These are phyloP conservation scores for Deakozyma indianensis DNA, from an alignment of 805 yeast genomes.

Conservation along the genomic window DNA sequence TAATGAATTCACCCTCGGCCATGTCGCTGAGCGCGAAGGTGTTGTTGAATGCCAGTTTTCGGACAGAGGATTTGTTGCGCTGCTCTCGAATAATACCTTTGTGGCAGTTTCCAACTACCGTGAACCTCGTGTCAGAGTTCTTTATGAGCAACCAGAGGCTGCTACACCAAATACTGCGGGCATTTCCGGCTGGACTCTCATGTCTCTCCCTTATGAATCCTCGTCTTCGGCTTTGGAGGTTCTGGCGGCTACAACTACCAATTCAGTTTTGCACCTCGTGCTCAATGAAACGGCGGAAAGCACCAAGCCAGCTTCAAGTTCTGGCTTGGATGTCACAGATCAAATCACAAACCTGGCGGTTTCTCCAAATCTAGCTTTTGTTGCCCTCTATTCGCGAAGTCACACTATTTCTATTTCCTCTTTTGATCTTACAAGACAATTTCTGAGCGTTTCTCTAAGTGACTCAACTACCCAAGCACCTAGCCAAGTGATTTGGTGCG, in stretches of 20 bases:
- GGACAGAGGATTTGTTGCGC: conserved; percentile 31
- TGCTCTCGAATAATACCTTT: conserved; percentile 29
- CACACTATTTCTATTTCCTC: conserved; percentile 38
- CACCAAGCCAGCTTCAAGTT: background rate
- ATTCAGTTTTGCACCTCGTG: background rate
- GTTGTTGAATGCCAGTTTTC: conserved; percentile 27
- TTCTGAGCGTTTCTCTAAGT: conserved; percentile 27
- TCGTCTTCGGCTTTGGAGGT: conserved; percentile 15
- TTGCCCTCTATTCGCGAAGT: conserved; percentile 33
- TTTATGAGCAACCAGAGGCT: conserved; percentile 8
- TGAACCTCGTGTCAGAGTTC: conserved; percentile 15
- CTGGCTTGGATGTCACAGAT: background rate
- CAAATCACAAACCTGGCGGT: conserved; percentile 19
- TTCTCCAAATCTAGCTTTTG: conserved; percentile 43
- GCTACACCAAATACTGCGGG: conserved; percentile 5
- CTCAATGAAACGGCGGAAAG: background rate
- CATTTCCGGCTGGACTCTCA: conserved; percentile 18
- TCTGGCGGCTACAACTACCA: conserved; percentile 8
- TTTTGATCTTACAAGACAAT: conserved; percentile 30
- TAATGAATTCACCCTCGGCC: conserved; percentile 32
- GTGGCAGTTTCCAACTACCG: conserved; percentile 26
- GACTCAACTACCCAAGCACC: conserved; percentile 21
- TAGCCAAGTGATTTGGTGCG: conserved; percentile 60
- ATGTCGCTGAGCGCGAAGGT: conserved; percentile 20
- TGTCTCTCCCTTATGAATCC: conserved; percentile 14